Evolutionary conservation across 768 basidiomycete species (phyloP).

Genomic region (Fomitopsis serialis): DNA sequence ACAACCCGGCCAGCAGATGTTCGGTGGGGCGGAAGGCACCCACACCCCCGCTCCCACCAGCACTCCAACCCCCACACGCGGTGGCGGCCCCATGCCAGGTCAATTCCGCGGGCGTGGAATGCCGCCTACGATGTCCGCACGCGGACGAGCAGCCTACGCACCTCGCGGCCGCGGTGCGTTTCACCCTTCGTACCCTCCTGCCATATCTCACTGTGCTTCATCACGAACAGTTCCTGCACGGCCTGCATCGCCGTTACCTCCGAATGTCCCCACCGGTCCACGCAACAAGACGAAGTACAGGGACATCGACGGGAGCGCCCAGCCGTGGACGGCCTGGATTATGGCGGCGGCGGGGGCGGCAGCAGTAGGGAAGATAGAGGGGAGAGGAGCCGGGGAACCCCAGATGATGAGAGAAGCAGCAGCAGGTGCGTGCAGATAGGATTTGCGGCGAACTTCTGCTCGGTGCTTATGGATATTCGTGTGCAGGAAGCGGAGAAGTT

Average conservation of each 20-base stretch:
- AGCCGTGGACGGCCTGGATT: constrained; percentile 85
- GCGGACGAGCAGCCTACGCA: constrained; percentile 34
- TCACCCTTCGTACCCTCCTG: background rate
- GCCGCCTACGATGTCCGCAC: constrained; percentile 30
- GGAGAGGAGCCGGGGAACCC: constrained; percentile 36
- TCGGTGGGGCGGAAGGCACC: constrained; percentile 53
- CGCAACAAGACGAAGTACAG: constrained; percentile 89
- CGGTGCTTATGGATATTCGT: background rate
- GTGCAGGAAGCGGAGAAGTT: constrained; percentile 65
- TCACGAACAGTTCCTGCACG: constrained; percentile 46
- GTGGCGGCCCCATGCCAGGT: constrained; percentile 29
- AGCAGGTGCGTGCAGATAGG: constrained; percentile 34
- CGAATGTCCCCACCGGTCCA: constrained; percentile 83
- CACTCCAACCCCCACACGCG: constrained; percentile 12
- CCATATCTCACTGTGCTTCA: background rate
- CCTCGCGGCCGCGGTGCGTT: constrained; percentile 40
- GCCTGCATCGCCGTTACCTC: constrained; percentile 80
- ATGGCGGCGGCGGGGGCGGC: constrained; percentile 47
- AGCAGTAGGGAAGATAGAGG: background rate
- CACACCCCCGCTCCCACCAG: constrained; percentile 39
- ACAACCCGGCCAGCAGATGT: constrained; percentile 48
- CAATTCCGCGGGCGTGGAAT: constrained; percentile 41
- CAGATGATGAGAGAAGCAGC: constrained; percentile 63
- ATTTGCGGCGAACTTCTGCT: too few relatives aligned
- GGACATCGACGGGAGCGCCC: constrained; percentile 83